These are phyloP conservation scores for Nadsonia fulvescens DNA, from an alignment of 805 yeast species.

Conservation along the genomic window DNA sequence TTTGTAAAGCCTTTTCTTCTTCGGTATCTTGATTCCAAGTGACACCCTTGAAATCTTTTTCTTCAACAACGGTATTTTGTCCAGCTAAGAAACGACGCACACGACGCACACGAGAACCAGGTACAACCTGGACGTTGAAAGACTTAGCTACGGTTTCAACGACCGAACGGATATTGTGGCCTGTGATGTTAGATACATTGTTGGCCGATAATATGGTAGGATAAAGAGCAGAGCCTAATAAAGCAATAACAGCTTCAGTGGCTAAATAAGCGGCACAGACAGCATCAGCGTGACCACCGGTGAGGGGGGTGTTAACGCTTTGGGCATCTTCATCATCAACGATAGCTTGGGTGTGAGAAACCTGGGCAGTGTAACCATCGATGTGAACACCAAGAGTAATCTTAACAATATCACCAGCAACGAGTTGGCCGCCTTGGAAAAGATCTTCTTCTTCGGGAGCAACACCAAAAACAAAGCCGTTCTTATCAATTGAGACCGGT, in stretches of 20 bases:
- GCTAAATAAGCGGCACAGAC: slow-evolving; percentile 80
- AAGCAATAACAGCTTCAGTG: slow-evolving; percentile 62
- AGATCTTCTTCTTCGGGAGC: slow-evolving; percentile 47
- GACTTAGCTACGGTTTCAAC: slow-evolving; percentile 79
- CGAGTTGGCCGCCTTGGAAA: slow-evolving; percentile 27
- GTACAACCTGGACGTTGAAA: slow-evolving; percentile 71
- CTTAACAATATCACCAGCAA: slow-evolving; percentile 73
- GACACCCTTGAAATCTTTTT: slow-evolving; percentile 82
- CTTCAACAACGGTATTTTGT: slow-evolving; percentile 87
- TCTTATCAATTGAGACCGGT: slow-evolving; percentile 80
- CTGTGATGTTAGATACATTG: slow-evolving; percentile 34
- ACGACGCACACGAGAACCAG: slow-evolving; percentile 85
- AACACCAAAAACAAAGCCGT: slow-evolving; percentile 60
- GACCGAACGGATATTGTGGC: slow-evolving; percentile 47
- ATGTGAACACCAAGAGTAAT: slow-evolving; percentile 77
- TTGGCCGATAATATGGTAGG: slow-evolving; percentile 18
- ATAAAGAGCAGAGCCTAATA: slow-evolving; percentile 60
- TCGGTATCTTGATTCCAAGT: slow-evolving; percentile 19
- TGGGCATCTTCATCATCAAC: slow-evolving; percentile 36
- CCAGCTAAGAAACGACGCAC: slow-evolving; percentile 89
- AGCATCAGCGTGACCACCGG: slow-evolving; percentile 80
- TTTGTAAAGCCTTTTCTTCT: slow-evolving; percentile 8
- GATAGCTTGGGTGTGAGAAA: slow-evolving; percentile 73
- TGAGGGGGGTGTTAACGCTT: too few species aligned
- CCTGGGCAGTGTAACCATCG: slow-evolving; percentile 84